These are phyloP conservation scores for Gilbertella persicaria DNA, from an alignment of 371 early-diverging fungal species.

Conservation along the genomic window DNA sequence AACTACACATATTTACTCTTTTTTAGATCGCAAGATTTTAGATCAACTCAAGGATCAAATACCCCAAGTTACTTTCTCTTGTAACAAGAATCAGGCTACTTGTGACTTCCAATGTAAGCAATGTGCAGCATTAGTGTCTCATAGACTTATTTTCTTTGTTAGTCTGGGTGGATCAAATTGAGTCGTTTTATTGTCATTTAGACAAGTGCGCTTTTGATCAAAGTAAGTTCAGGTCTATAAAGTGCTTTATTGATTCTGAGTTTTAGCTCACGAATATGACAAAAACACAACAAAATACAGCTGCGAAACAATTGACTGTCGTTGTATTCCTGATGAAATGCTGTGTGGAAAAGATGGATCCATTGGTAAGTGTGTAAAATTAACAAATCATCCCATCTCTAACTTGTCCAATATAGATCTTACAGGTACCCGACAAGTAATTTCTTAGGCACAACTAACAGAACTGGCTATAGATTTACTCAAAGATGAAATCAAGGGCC, in stretches of 20 bases:
- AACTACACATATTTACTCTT: no score
- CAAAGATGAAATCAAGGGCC: slow-evolving; percentile 73
- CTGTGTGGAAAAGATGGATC: slow-evolving; percentile 79
- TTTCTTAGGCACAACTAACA: background rate
- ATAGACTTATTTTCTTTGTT: background rate
- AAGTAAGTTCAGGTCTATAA: background rate
- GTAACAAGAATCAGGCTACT: slow-evolving; percentile 50
- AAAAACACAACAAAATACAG: slow-evolving; percentile 54
- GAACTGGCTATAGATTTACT: slow-evolving; percentile 60
- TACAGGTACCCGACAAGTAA: background rate
- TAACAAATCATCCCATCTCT: no score
- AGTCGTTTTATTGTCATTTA: slow-evolving; percentile 79
- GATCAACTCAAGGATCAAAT: slow-evolving; percentile 61
- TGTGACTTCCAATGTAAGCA: slow-evolving; percentile 71
- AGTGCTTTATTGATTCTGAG: background rate
- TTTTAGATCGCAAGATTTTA: slow-evolving; percentile 59
- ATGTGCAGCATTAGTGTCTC: background rate
- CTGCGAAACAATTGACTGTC: slow-evolving; percentile 71
- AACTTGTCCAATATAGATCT: no score
- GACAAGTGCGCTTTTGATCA: slow-evolving; percentile 59
- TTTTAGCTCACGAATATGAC: slow-evolving; percentile 36
- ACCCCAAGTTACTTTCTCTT: slow-evolving; percentile 75
- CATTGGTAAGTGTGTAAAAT: slow-evolving; percentile 47
- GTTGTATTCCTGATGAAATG: slow-evolving; percentile 74
- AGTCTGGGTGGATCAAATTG: slow-evolving; percentile 79